phyloP scores from a whole-genome alignment of 257 asterid species.

The Ilex aquifolium region DNA sequence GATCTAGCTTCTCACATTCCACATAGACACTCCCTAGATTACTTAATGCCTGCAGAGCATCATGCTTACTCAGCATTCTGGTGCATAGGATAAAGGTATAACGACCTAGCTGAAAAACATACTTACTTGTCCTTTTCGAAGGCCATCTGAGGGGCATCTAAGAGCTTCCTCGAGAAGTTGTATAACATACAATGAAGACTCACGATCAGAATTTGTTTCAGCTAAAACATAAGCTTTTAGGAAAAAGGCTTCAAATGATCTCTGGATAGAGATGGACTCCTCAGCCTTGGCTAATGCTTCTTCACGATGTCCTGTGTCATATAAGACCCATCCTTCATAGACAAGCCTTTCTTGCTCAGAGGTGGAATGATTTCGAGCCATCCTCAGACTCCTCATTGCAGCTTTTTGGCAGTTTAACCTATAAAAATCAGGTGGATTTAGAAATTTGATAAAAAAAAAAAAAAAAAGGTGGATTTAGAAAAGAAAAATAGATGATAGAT shows the following conservation, averaged over 20 bases:
- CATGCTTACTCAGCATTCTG: constrained; percentile 10
- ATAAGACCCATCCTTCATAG: constrained; percentile 94
- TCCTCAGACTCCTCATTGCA: constrained; percentile 91
- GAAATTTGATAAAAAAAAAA: constrained; percentile 4
- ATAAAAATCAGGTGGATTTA: constrained; percentile 11
- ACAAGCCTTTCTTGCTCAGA: constrained; percentile 81
- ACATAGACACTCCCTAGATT: constrained; percentile 81
- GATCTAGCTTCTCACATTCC: constrained; percentile 76
- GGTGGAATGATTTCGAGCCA: constrained; percentile 79
- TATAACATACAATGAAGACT: constrained; percentile 72
- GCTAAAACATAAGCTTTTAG: constrained; percentile 82
- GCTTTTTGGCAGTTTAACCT: constrained; percentile 95
- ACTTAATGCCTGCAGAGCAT: constrained; percentile 70
- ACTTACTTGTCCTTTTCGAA: constrained; percentile 95
- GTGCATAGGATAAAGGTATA: neutral
- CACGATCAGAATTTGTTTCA: constrained; percentile 64
- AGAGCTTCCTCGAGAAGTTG: constrained; percentile 93
- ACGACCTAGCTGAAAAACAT: neutral
- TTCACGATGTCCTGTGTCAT: constrained; percentile 79
- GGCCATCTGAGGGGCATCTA: constrained; percentile 95
- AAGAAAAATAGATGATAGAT: too few species aligned
- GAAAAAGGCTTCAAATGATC: constrained; percentile 96
- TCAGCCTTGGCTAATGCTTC: constrained; percentile 92
- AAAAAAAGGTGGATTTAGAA: neutral
- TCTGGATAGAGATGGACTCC: constrained; percentile 65